Evolutionary conservation across 2,329 filamentous ascomycete genomes (phyloP).

Genomic region (Xylaria sp.): DNA sequence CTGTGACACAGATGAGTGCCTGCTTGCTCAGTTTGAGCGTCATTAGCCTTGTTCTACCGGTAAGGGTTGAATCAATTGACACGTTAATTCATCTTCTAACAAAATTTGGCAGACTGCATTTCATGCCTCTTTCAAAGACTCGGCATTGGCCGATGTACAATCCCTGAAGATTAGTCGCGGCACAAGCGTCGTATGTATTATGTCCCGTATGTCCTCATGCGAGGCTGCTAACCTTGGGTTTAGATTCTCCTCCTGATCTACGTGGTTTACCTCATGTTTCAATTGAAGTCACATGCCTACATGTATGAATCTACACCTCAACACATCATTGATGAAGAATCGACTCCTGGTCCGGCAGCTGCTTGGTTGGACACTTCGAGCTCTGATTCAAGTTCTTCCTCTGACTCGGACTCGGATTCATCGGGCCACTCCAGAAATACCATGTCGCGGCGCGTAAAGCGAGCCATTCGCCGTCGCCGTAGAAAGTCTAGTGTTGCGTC

Average conservation of each 20-base stretch:
- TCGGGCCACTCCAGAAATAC: slow-evolving; percentile 70
- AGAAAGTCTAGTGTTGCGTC: slow-evolving; percentile 82
- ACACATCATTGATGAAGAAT: slow-evolving; percentile 91
- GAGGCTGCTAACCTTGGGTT: slow-evolving; percentile 38
- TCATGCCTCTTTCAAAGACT: slow-evolving; percentile 82
- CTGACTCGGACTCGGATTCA: slow-evolving; percentile 74
- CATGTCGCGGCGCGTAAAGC: slow-evolving; percentile 78
- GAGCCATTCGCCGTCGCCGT: slow-evolving; percentile 76
- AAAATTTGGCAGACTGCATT: slow-evolving; percentile 79
- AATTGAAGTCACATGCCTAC: slow-evolving; percentile 91
- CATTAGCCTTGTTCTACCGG: slow-evolving; percentile 85
- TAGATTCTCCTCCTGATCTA: slow-evolving; percentile 84
- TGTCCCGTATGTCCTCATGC: not conserved
- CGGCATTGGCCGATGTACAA: slow-evolving; percentile 69
- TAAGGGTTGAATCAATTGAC: slow-evolving; percentile 53
- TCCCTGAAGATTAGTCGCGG: slow-evolving; percentile 89
- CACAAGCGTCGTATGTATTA: slow-evolving; percentile 77
- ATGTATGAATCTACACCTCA: slow-evolving; percentile 94
- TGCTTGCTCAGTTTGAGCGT: slow-evolving; percentile 91
- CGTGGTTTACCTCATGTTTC: slow-evolving; percentile 84
- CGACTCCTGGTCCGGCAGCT: slow-evolving; percentile 83
- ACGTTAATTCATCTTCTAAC: slow-evolving; percentile 45
- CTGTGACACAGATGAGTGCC: slow-evolving; percentile 95
- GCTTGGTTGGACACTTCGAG: slow-evolving; percentile 81
- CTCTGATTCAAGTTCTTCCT: slow-evolving; percentile 65